phyloP scores from a whole-genome alignment of 768 basidiomycete species.

The Lentinula boryana region DNA sequence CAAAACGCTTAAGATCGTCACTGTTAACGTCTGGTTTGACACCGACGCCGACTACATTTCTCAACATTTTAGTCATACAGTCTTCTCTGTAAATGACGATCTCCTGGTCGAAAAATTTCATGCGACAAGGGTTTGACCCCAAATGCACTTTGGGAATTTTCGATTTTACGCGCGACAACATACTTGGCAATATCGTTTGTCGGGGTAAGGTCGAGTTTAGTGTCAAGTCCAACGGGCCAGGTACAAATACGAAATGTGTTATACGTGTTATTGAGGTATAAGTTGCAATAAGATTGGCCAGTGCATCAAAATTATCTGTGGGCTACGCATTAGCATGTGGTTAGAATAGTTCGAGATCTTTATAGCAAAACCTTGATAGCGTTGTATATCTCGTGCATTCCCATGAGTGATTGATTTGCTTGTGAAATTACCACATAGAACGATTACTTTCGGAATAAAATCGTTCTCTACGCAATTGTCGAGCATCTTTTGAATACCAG shows the following conservation, averaged over 20 bases:
- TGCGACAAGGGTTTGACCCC: conserved; percentile 86
- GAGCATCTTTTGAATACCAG: conserved; percentile 78
- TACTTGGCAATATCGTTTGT: conserved; percentile 69
- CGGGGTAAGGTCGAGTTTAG: conserved; percentile 79
- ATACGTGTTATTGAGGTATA: conserved; percentile 71
- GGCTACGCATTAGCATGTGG: background rate
- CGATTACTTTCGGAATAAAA: conserved; percentile 84
- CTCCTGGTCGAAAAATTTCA: conserved; percentile 95
- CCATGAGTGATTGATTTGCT: conserved; percentile 77
- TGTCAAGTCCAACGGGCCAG: conserved; percentile 88
- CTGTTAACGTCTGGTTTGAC: conserved; percentile 77
- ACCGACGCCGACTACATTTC: conserved; percentile 85
- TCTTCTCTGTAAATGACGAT: conserved; percentile 93
- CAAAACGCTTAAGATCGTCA: conserved; percentile 84
- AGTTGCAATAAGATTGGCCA: conserved; percentile 79
- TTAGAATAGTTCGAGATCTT: conserved; percentile 6
- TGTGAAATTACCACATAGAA: conserved; percentile 94
- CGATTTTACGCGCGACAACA: conserved; percentile 61
- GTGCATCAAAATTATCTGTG: conserved; percentile 77
- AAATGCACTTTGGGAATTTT: conserved; percentile 80
- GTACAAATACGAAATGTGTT: conserved; percentile 92
- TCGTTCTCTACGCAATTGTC: conserved; percentile 84
- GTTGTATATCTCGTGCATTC: conserved; percentile 68
- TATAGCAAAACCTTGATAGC: conserved; percentile 69
- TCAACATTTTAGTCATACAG: conserved; percentile 86